phyloP scores from a whole-genome alignment of 805 yeast genomes.

The Naumovozyma dairenensis region DNA sequence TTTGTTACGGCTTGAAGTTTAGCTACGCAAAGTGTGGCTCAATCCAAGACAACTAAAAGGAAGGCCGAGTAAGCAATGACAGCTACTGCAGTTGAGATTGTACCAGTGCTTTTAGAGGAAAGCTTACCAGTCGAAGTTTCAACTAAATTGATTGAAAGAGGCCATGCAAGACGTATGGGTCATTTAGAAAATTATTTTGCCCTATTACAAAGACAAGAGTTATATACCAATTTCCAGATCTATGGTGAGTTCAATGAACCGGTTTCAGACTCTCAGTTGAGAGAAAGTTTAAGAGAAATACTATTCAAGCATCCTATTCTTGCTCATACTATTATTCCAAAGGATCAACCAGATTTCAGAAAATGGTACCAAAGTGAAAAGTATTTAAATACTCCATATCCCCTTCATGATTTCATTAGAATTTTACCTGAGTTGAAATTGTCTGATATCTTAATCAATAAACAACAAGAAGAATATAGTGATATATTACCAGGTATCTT shows the following conservation, averaged over 20 bases:
- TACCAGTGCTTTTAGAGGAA: not conserved
- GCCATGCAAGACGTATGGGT: slow-evolving; percentile 26
- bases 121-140: slow-evolving; percentile 1
- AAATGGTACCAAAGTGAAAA: slow-evolving; percentile 14
- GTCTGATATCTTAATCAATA: slow-evolving; percentile 16
- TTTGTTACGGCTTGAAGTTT: too few species aligned
- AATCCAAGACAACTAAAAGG: too few species aligned
- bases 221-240: slow-evolving; percentile 18
- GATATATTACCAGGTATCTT: slow-evolving; percentile 5
- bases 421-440: slow-evolving; percentile 11
- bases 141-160: slow-evolving; percentile 9
- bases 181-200: slow-evolving; percentile 23
- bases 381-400: slow-evolving; percentile 13
- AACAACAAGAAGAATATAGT: slow-evolving; percentile 13
- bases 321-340: slow-evolving; percentile 13
- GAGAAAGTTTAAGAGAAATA: slow-evolving; percentile 11
- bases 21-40: too few species aligned
- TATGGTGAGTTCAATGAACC: slow-evolving; percentile 13
- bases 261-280: slow-evolving; percentile 5
- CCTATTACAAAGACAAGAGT: slow-evolving; percentile 15
- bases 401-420: slow-evolving; percentile 18
- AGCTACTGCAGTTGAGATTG: not conserved
- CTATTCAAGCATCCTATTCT: slow-evolving; percentile 16
- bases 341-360: slow-evolving; percentile 9
- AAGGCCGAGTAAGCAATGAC: not conserved